phyloP scores from a whole-genome alignment of 345 rosid genomes.

The Salix dunnii region DNA sequence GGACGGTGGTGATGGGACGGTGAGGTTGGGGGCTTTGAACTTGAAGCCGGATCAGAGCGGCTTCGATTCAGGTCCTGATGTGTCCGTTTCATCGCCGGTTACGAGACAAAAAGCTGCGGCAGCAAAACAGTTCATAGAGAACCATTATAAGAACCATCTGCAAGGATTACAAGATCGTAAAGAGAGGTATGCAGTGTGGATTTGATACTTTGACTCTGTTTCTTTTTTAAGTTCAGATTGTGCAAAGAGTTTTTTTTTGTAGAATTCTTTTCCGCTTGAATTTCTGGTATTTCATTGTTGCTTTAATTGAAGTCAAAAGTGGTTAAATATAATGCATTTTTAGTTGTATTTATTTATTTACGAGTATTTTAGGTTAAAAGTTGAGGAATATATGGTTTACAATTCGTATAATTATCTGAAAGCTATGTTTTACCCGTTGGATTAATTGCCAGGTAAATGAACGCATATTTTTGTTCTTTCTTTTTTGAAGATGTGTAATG shows the following conservation, averaged over 20 bases:
- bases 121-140: conserved; percentile 96
- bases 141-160: conserved; percentile 85
- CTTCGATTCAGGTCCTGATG: conserved; percentile 57
- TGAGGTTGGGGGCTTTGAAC: conserved; percentile 60
- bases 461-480: background rate
- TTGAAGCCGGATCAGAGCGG: conserved; percentile 56
- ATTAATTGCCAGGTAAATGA: background rate
- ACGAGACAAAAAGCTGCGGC: conserved; percentile 97
- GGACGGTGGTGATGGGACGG: conserved; percentile 92
- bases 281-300: background rate
- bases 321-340: conserved; percentile 3
- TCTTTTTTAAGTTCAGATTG: background rate
- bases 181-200: conserved; percentile 53
- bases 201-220: background rate
- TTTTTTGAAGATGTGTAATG: background rate
- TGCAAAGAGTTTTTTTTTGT: background rate
- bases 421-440: background rate
- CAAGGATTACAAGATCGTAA: conserved; percentile 93
- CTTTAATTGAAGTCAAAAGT: conserved; percentile 9
- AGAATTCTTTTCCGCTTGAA: background rate
- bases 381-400: background rate
- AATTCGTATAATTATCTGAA: background rate
- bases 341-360: background rate
- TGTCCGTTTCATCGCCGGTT: conserved; percentile 86
- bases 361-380: background rate